Evolutionary conservation across 495 filamentous ascomycete genomes (phyloP), one percentile per base, ranked within the genome.

Genomic region (Aspergillus biplanus): DNA sequence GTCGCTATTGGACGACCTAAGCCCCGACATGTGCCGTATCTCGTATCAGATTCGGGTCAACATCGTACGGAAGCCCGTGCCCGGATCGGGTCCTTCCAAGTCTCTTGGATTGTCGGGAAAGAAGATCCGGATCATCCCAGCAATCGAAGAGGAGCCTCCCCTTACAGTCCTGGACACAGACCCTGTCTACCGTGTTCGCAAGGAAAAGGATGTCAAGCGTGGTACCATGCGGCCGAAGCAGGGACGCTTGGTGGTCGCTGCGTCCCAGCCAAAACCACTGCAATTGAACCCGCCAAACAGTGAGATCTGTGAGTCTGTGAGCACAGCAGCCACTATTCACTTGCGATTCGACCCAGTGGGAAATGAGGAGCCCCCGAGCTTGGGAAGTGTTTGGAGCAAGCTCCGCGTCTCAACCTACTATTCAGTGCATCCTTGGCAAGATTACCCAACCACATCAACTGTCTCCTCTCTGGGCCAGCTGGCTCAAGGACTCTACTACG

Each of bases 11-110:
- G 90, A 97, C 68, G 96, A 98, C 69, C 81, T 95, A 74, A 75
- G 92, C 0, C 94, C 95, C 1, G 79, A 88, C 8, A 97, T 97
- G 95, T 79, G 83, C 31, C 84, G 81, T 35, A 83, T 99, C 49
- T 75, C 85, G 31, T 99, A 99, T 73, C 75, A 75, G 12, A 78
- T 99, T 69, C 87, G 87, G 61, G 90, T 82, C 4, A 81, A 79
- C 35, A 75, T 84, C 47, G 71, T 42, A 79, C 59, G 76, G 75
- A 56, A 56, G 59, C 55, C 62, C 11, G 63, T 64, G n/a, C 5
- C 47, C 60, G 56, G 62, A 13, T 44, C 62, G 67, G 67, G 62
- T 15, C 39, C 63, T 6, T 62, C 83, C 34, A 82, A 75, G 33
- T 67, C 82, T 2, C 56, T 89, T 21, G 81, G 75, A 5, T 79